Conservation (phyloP, 345 rosid species). For the Hibiscus mutabilis region DNA sequence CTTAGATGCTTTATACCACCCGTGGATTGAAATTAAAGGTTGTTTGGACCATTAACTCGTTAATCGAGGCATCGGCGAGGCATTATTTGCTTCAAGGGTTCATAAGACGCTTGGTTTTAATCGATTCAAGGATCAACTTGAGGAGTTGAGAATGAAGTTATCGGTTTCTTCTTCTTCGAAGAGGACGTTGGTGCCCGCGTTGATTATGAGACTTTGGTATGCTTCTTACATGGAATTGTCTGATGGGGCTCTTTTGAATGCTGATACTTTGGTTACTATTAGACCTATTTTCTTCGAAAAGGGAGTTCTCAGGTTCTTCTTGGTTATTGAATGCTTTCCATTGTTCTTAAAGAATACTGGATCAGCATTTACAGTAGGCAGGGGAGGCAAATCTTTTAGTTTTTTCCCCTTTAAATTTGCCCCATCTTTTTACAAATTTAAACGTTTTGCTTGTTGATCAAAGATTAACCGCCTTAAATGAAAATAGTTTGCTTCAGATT, state of each 20-base stretch:
- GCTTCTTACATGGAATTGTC: constrained; percentile 78
- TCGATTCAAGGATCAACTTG: constrained; percentile 75
- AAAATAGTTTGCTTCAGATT: neutral
- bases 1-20: too few relatives aligned
- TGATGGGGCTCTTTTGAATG: constrained; percentile 68
- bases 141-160: constrained; percentile 79
- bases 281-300: too few relatives aligned
- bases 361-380: too few relatives aligned
- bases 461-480: neutral
- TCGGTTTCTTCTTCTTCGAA: constrained; percentile 85
- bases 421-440: neutral
- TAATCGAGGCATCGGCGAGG: too few relatives aligned
- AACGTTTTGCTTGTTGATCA: neutral
- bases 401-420: neutral
- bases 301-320: too few relatives aligned
- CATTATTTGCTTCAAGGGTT: too few relatives aligned
- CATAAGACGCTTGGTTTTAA: too few relatives aligned
- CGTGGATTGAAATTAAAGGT: too few relatives aligned
- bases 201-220: constrained; percentile 95
- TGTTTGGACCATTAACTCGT: too few relatives aligned
- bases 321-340: too few relatives aligned
- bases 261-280: constrained; percentile 28
- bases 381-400: too few relatives aligned
- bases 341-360: too few relatives aligned
- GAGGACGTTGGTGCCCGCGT: constrained; percentile 87